Base-by-base conservation (phyloP, 164 flowering plant genomes). In the Piper longum region DNA sequence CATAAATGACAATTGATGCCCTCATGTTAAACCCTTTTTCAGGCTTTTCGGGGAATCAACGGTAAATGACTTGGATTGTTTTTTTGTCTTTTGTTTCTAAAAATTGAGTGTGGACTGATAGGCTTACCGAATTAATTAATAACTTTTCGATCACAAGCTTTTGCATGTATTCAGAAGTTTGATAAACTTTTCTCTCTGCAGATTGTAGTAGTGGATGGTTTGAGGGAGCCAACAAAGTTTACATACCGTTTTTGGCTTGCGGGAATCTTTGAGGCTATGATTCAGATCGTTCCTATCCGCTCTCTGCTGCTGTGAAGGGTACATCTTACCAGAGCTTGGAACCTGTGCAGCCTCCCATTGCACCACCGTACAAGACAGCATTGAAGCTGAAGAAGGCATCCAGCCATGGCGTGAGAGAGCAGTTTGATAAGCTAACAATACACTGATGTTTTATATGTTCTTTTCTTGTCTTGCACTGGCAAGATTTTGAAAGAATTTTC, bases 201-300 rank as follows among this genome's bases (percentile, higher is more conserved):
- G 99, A 95, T 79, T 95, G 97, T 77, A 85, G 93, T 64, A 91
- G 97, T 68, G 99, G 86, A 3, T 87, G 99, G 95, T 68, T 91
- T 64, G 97, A 91, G 82, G 96, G 99, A 41, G 87, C 93, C 62
- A 91, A 95, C 62, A 88, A 95, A 79, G 91, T 88, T 63, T 90
- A 87, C 63, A 87, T 95, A 39, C 97, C 99, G 56, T 95, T 95
- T 78, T 73, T 91, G 68, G 99, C 97, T 60, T 93, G 99, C 62
- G 97, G 96, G 42, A 97, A 93, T 74, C 88, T 90, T 7, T 77
- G 79, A 63, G 96, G 97, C 2, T 91, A 85, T 69, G 95, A 95
- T 67, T 95, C 97, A 0, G 97, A 95, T 66, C 87, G 91, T n/a
- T 95, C 96, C 16, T 91, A 95, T 71, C 96, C 97, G 14, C 91